These are phyloP conservation scores for Triticum timopheevii DNA, from an alignment of 176 grass and related monocot species.

Conservation along the genomic window DNA sequence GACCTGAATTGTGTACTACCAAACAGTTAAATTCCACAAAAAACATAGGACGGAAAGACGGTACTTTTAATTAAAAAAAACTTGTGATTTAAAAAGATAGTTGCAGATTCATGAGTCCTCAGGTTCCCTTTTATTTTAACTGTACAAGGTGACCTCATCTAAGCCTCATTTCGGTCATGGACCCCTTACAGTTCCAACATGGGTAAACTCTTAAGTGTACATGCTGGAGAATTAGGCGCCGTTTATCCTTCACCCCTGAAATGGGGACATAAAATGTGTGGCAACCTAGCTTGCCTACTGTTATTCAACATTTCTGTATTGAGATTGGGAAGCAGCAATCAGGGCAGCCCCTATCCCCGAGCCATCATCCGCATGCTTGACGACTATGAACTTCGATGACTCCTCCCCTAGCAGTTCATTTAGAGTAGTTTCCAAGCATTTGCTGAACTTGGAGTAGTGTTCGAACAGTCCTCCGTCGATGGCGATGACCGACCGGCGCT, in stretches of 20 bases:
- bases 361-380: constrained; percentile 60
- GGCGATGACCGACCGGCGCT: constrained; percentile 57
- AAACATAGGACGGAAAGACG: neutral
- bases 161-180: constrained; percentile 8
- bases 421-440: constrained; percentile 59
- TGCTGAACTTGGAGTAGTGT: constrained; percentile 62
- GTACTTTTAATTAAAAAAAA: neutral
- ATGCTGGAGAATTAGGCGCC: neutral
- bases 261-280: neutral
- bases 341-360: constrained; percentile 86
- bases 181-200: constrained; percentile 1
- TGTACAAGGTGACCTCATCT: neutral
- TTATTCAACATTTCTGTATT: constrained; percentile 21
- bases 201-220: neutral
- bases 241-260: neutral
- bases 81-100: neutral
- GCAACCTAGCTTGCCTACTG: neutral
- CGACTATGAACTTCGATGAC: constrained; percentile 17
- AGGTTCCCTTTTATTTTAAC: constrained; percentile 27
- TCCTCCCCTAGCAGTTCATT: constrained; percentile 63
- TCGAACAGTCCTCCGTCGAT: constrained; percentile 69
- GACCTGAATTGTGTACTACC: neutral
- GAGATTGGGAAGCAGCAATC: constrained; percentile 78
- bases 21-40: neutral
- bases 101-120: neutral